Base-by-base conservation (phyloP, 176 grass and related monocot species). In the Musa acuminata region DNA sequence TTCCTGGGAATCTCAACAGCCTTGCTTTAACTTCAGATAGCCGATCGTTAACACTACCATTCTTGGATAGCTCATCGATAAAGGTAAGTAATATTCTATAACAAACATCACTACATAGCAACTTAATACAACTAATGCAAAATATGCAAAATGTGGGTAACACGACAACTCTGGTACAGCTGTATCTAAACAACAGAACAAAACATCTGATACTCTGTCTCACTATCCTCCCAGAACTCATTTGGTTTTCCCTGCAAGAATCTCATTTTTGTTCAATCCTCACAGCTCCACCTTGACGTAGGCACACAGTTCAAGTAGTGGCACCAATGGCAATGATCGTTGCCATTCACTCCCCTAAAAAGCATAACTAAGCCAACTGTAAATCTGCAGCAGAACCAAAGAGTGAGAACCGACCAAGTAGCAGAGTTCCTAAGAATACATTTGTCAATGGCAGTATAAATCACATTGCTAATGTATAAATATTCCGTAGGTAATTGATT, bases 261-360 rank as follows among this genome's bases (percentile, higher is more conserved):
- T 14, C 14, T n/a, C 13, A 43, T 8, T 7, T 19, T n/a, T 8
- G 8, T 8, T 82, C 52, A 90, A 62, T 64, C 76, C 54, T 92
- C 75, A 54, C 93, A 96, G 73, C 79, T 92, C 93, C 93, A 96
- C 49, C 82, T 92, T 17, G 93, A 96, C 71, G 93, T 96, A 1
- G 89, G 93, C 77, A 96, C 79, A 43, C 93, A 96, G 79, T 96
- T 77, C 67, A 96, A 84, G 76, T 96, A 96, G 75, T 86, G 93
- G 72, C 93, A 96, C 93, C 93, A 96, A 80, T 84, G 85, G 85
- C 93, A 96, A 54, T 84, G 85, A 55, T 96, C 85, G 8, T 87
- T 90, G 71, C 87, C 89, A 43, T 96, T 96, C 82, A 92, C 90
- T 51, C 93, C 93, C 75, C 84, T 81, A 83, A 90, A 96, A 49